Conservation (phyloP, 345 rosid genomes). For the Lumnitzera racemosa region DNA sequence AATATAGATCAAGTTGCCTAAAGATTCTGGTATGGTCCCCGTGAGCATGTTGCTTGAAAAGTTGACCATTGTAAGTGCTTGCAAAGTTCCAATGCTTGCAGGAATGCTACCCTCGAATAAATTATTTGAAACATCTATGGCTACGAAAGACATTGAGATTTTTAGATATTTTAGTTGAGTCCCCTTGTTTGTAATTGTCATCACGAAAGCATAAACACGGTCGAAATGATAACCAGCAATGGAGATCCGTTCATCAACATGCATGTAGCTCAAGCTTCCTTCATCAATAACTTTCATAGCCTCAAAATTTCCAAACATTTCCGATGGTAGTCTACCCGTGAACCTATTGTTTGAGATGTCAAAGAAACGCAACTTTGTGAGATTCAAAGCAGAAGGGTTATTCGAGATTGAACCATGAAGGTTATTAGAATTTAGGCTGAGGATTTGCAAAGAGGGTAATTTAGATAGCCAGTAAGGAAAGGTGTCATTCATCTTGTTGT, state of each 20-base stretch:
- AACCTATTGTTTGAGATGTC: neutral
- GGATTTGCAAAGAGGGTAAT: neutral
- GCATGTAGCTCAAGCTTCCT: neutral
- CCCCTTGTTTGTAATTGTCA: neutral
- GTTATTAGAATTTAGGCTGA: neutral
- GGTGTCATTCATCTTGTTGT: conserved; percentile 1
- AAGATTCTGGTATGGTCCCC: neutral
- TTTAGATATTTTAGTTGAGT: neutral
- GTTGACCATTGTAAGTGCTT: neutral
- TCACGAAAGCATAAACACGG: neutral
- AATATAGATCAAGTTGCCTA: neutral
- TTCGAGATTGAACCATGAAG: neutral
- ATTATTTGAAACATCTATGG: neutral
- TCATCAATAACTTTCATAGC: neutral
- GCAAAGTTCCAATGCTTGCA: neutral
- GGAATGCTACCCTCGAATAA: neutral
- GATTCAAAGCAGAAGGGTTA: neutral
- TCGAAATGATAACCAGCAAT: neutral
- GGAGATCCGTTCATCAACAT: neutral
- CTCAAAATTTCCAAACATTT: neutral
- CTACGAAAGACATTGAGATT: neutral
- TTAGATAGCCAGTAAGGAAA: neutral
- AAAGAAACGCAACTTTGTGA: neutral
- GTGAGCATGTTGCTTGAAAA: neutral
- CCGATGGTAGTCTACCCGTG: neutral